phyloP scores from a whole-genome alignment of 1,284 basidiomycete species.

The Sphagnurus paluster region DNA sequence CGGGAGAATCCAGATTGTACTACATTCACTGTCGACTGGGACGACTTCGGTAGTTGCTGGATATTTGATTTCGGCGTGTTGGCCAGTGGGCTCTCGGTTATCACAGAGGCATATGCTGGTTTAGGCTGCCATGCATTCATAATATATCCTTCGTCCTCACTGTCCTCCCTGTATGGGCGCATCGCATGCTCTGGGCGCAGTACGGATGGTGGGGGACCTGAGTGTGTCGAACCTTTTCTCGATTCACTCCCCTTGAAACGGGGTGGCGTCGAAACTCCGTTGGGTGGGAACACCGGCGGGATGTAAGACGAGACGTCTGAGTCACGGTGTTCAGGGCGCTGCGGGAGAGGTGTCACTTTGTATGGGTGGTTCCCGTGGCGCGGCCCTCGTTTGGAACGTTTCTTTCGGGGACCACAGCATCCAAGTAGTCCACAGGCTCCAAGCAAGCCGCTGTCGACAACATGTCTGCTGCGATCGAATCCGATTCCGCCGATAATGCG shows the following conservation, averaged over 20 bases:
- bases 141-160: conserved; percentile 79
- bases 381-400: conserved; percentile 34
- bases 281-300: conserved; percentile 25
- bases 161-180: conserved; percentile 75
- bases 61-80: conserved; percentile 23
- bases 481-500: conserved; percentile 80
- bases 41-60: conserved; percentile 25
- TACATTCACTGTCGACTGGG: conserved; percentile 21
- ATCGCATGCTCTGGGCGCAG: conserved; percentile 76
- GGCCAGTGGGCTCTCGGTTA: conserved; percentile 30
- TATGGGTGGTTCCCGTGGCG: conserved; percentile 20
- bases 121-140: conserved; percentile 82
- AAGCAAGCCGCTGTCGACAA: conserved; percentile 82
- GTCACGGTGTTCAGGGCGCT: conserved; percentile 23
- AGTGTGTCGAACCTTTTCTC: conserved; percentile 50
- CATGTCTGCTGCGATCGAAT: conserved; percentile 83
- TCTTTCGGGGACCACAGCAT: conserved; percentile 65
- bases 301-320: conserved; percentile 47
- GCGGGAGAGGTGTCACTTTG: conserved; percentile 18
- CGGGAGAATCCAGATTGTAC: conserved; percentile 69
- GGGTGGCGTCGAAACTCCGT: conserved; percentile 32
- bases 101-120: conserved; percentile 50
- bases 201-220: conserved; percentile 71
- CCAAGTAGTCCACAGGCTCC: conserved; percentile 77
- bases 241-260: conserved; percentile 35